Evolutionary conservation across 164 flowering plant species (phyloP).

Genomic region (Vitis amurensis): DNA sequence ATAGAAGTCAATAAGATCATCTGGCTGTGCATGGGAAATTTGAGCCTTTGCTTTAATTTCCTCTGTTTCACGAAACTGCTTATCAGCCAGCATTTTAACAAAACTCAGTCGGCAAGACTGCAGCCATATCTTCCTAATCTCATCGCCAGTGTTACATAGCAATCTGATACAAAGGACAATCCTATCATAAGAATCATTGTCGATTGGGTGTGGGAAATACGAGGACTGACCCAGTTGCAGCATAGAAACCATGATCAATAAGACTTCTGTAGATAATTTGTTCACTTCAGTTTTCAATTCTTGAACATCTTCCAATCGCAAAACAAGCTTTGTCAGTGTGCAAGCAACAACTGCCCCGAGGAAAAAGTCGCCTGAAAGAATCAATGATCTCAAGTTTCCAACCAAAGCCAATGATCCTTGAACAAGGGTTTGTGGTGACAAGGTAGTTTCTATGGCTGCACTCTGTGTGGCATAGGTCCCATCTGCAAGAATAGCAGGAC

Average conservation of each 20-base stretch:
- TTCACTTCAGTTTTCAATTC: constrained; percentile 80
- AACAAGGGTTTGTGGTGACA: constrained; percentile 65
- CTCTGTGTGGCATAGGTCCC: constrained; percentile 98
- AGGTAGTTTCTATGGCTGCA: constrained; percentile 90
- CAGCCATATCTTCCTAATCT: constrained; percentile 78
- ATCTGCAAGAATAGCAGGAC: constrained; percentile 93
- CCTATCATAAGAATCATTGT: constrained; percentile 84
- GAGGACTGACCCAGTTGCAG: constrained; percentile 86
- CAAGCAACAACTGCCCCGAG: constrained; percentile 89
- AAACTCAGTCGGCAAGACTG: constrained; percentile 88
- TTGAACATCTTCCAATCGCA: constrained; percentile 90
- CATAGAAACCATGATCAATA: constrained; percentile 83
- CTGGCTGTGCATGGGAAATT: constrained; percentile 85
- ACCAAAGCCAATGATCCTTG: constrained; percentile 72
- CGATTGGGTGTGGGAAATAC: constrained; percentile 84
- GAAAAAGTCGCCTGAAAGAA: constrained; percentile 93
- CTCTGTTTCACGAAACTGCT: constrained; percentile 82
- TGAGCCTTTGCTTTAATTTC: constrained; percentile 91
- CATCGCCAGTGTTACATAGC: constrained; percentile 77
- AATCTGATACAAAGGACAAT: constrained; percentile 80
- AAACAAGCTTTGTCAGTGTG: constrained; percentile 78
- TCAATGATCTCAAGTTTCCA: constrained; percentile 80
- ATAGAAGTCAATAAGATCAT: constrained; percentile 95
- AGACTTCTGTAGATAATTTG: constrained; percentile 54
- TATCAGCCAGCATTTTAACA: constrained; percentile 91